phyloP scores from a whole-genome alignment of 164 flowering plant species.

The Chimonanthus salicifolius region DNA sequence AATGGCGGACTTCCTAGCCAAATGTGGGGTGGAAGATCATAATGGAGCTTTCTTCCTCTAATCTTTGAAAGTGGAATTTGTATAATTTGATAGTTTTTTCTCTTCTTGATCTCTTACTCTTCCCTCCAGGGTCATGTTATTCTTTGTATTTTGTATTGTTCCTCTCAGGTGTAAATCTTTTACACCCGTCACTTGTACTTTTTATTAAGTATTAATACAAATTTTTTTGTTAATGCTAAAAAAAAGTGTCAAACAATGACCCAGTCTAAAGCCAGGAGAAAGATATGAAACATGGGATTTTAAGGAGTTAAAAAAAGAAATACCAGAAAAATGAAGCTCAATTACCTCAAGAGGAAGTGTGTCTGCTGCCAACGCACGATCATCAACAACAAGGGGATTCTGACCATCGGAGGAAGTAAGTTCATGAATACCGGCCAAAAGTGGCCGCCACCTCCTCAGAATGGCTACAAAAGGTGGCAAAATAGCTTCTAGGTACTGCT shows the following conservation, averaged over 20 bases:
- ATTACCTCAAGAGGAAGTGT: constrained; percentile 90
- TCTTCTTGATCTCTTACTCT: too few species aligned
- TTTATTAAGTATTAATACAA: too few species aligned
- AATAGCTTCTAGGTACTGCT: constrained; percentile 85
- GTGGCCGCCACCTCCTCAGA: constrained; percentile 96
- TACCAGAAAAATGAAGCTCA: constrained; percentile 7
- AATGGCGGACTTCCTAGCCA: too few species aligned
- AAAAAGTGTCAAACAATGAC: background rate
- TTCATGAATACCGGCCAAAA: constrained; percentile 91
- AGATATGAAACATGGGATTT: background rate
- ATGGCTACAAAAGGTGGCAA: constrained; percentile 95
- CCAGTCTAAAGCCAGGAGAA: background rate
- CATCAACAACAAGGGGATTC: constrained; percentile 88
- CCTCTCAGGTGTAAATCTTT: too few species aligned
- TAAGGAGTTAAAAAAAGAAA: background rate
- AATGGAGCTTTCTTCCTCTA: too few species aligned
- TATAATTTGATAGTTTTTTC: too few species aligned
- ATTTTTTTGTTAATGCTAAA: too few species aligned
- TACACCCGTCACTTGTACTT: too few species aligned
- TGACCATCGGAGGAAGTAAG: constrained; percentile 87
- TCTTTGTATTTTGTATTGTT: too few species aligned
- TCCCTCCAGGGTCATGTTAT: too few species aligned
- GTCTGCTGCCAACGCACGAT: constrained; percentile 97
- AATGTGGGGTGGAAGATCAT: too few species aligned
- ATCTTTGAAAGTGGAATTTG: too few species aligned